These are phyloP conservation scores for Yamadazyma diospyri DNA, from an alignment of 1,139 yeast genomes.

Conservation along the genomic window DNA sequence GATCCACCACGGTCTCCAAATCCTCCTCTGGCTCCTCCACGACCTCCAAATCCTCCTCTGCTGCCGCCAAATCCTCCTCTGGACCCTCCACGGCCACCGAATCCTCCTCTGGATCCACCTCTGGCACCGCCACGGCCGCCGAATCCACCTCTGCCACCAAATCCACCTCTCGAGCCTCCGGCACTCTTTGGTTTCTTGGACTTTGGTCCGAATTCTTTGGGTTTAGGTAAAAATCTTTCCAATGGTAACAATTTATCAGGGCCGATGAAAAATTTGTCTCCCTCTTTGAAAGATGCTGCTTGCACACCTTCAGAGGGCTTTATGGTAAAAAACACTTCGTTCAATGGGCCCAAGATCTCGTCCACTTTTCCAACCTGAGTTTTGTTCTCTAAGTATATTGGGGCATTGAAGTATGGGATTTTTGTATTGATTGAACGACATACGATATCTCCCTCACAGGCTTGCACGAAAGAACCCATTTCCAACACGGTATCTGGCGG, in stretches of 20 bases:
- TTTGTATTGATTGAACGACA: conserved; percentile 93
- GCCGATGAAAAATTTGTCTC: conserved; percentile 94
- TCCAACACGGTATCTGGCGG: conserved; percentile 95
- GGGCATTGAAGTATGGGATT: conserved; percentile 98
- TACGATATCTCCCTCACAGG: conserved; percentile 96
- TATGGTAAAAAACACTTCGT: conserved; percentile 94
- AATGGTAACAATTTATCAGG: conserved; percentile 93
- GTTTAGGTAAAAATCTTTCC: conserved; percentile 93
- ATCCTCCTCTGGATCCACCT: conserved; percentile 40
- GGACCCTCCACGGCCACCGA: conserved; percentile 46
- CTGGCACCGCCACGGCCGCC: conserved; percentile 40
- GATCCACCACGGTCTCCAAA: conserved; percentile 30
- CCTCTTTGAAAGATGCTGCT: conserved; percentile 87
- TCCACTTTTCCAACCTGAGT: conserved; percentile 97
- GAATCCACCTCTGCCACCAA: conserved; percentile 47
- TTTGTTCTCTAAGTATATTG: conserved; percentile 92
- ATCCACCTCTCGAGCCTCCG: conserved; percentile 31
- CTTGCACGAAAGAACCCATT: conserved; percentile 89
- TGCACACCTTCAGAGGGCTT: conserved; percentile 96
- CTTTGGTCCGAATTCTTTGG: conserved; percentile 73
- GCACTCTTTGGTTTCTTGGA: conserved; percentile 67
- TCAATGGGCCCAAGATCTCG: conserved; percentile 95
- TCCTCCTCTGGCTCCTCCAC: conserved; percentile 29
- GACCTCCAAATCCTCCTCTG: conserved; percentile 22
- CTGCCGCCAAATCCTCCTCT: conserved; percentile 44